Conservation (phyloP, 2,329 filamentous ascomycete species). For the Trichoderma oligosporum region DNA sequence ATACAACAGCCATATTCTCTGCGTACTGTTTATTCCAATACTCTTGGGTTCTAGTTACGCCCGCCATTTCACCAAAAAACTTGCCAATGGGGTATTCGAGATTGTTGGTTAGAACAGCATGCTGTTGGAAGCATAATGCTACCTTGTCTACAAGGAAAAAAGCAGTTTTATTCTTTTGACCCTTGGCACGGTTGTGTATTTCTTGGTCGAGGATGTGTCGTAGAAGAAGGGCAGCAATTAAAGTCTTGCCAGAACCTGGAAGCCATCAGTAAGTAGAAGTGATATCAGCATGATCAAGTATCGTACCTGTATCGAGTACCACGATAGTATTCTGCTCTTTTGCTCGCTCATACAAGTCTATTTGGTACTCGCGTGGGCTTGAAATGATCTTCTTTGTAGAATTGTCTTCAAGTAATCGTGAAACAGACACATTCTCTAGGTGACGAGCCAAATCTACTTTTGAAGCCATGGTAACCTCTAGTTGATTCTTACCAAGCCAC, state of each 20-base stretch:
- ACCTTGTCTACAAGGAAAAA: conserved; percentile 94
- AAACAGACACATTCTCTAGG: conserved; percentile 31
- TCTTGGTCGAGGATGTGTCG: conserved; percentile 74
- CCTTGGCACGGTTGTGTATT: conserved; percentile 61
- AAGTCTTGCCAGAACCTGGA: conserved; percentile 82
- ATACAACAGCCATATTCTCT: conserved; percentile 80
- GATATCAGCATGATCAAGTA: not conserved
- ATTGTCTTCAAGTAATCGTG: conserved; percentile 34
- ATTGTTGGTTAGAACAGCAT: conserved; percentile 75
- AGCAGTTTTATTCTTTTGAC: conserved; percentile 60
- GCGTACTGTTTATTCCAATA: conserved; percentile 52
- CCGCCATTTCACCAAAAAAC: conserved; percentile 67
- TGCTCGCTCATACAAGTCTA: conserved; percentile 84
- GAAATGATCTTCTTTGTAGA: conserved; percentile 59
- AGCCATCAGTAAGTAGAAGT: not conserved
- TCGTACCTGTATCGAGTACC: conserved; percentile 78
- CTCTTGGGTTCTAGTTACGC: conserved; percentile 37
- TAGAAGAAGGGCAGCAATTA: conserved; percentile 87
- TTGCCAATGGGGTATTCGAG: conserved; percentile 70
- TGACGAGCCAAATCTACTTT: conserved; percentile 23
- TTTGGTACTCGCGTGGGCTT: conserved; percentile 82
- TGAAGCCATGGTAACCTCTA: conserved; percentile 32
- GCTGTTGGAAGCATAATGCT: conserved; percentile 85
- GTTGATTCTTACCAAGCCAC: conserved; percentile 38
- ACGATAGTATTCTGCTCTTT: conserved; percentile 85